Conservation (phyloP, 768 basidiomycete genomes). For the Rhodotorula paludigena region DNA sequence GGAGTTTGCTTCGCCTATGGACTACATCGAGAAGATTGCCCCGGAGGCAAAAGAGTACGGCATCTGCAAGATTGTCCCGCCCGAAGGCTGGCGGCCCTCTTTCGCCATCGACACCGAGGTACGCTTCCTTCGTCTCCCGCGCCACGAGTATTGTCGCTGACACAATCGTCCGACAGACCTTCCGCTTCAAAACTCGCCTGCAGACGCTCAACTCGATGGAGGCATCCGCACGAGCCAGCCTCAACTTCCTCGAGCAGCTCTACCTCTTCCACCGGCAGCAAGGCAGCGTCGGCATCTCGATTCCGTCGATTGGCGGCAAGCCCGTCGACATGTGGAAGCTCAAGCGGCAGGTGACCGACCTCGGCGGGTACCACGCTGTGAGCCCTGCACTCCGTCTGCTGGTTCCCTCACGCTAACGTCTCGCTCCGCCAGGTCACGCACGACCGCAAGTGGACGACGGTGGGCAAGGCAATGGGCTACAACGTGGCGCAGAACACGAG, state of each 20-base stretch:
- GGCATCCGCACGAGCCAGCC: constrained; percentile 89
- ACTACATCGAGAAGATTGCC: constrained; percentile 64
- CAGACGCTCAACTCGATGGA: constrained; percentile 95
- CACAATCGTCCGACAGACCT: constrained; percentile 55
- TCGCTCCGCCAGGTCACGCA: constrained; percentile 62
- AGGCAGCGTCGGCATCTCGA: constrained; percentile 80
- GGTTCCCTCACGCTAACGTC: constrained; percentile 40
- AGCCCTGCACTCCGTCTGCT: constrained; percentile 16
- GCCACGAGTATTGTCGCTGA: neutral
- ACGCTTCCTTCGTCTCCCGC: neutral
- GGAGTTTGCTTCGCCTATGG: constrained; percentile 90
- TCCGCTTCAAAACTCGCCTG: constrained; percentile 91
- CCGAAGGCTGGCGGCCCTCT: constrained; percentile 88
- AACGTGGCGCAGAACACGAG: constrained; percentile 62
- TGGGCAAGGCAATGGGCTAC: constrained; percentile 78
- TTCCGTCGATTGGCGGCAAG: constrained; percentile 89
- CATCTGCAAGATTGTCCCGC: constrained; percentile 94
- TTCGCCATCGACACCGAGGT: constrained; percentile 94
- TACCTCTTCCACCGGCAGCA: constrained; percentile 96
- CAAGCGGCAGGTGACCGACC: constrained; percentile 80
- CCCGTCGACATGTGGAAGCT: constrained; percentile 89
- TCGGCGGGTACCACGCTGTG: constrained; percentile 83
- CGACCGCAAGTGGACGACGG: constrained; percentile 78
- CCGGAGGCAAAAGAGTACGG: constrained; percentile 76
- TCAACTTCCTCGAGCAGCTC: constrained; percentile 95